These are phyloP conservation scores for Lentinula raphanica DNA, from an alignment of 768 basidiomycete genomes.

Conservation along the genomic window DNA sequence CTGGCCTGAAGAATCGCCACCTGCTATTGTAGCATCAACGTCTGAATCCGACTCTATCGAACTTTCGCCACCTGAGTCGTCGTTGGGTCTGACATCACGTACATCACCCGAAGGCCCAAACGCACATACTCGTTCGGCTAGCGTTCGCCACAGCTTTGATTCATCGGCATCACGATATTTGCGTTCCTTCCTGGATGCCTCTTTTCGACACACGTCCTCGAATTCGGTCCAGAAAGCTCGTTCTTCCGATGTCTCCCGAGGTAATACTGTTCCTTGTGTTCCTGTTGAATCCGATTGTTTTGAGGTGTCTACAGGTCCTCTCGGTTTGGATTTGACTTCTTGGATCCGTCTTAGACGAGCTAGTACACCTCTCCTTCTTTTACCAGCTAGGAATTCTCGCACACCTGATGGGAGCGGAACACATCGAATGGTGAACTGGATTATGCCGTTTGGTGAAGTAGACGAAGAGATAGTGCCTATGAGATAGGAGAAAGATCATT, in stretches of 20 bases:
- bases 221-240: background rate
- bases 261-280: too few species aligned
- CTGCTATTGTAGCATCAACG: background rate
- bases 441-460: constrained; percentile 43
- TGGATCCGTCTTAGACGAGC: background rate
- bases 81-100: too few species aligned
- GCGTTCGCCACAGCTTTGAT: constrained; percentile 49
- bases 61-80: background rate
- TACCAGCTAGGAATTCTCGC: background rate
- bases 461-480: constrained; percentile 76
- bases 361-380: background rate
- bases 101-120: constrained; percentile 63
- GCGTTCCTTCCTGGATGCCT: background rate
- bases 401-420: constrained; percentile 44
- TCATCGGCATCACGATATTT: background rate
- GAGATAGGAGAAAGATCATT: constrained; percentile 30
- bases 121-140: constrained; percentile 75
- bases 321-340: background rate
- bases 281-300: background rate
- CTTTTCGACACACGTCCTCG: background rate
- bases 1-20: background rate
- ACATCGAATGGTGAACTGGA: constrained; percentile 82
- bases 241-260: background rate
- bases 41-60: background rate
- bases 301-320: too few species aligned